Evolutionary conservation across 2,329 filamentous ascomycete genomes (phyloP).

Genomic region (Aspergillus fumigatiaffinis): DNA sequence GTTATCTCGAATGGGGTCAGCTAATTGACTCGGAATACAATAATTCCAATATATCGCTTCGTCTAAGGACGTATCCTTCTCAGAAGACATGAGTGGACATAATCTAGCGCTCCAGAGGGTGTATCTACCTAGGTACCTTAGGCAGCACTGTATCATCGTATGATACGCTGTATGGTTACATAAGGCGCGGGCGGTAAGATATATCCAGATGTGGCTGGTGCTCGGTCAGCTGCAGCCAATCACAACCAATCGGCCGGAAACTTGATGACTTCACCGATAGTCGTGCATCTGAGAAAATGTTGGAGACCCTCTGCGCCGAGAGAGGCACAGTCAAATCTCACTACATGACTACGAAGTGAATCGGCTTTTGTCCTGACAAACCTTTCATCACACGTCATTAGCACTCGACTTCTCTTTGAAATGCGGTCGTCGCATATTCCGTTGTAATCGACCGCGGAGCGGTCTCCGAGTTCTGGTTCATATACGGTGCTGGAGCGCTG

Average conservation of each 20-base stretch:
- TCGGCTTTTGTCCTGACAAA: not conserved
- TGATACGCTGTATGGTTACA: not conserved
- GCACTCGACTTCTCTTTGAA: not conserved
- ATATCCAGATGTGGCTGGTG: not conserved
- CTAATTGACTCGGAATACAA: not conserved
- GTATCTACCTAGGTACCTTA: too few relatives aligned
- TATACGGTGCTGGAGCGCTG: not conserved
- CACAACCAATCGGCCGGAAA: constrained; percentile 1
- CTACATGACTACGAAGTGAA: not conserved
- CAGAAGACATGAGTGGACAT: not conserved
- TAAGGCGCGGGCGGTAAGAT: not conserved
- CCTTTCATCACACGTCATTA: not conserved
- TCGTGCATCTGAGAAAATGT: constrained; percentile 7
- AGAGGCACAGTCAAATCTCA: not conserved
- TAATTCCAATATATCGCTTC: not conserved
- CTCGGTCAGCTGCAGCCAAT: constrained; percentile 10
- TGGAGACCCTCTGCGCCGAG: not conserved
- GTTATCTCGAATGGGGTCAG: not conserved
- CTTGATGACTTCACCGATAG: constrained; percentile 19
- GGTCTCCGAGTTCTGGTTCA: constrained; percentile 1
- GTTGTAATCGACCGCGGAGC: constrained; percentile 6
- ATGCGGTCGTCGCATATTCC: constrained; percentile 4
- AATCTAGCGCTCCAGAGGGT: too few relatives aligned
- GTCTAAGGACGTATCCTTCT: not conserved
- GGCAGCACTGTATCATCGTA: too few relatives aligned